Base-by-base conservation (phyloP, 176 grass and related monocot species). In the Zoysia pacifica region DNA sequence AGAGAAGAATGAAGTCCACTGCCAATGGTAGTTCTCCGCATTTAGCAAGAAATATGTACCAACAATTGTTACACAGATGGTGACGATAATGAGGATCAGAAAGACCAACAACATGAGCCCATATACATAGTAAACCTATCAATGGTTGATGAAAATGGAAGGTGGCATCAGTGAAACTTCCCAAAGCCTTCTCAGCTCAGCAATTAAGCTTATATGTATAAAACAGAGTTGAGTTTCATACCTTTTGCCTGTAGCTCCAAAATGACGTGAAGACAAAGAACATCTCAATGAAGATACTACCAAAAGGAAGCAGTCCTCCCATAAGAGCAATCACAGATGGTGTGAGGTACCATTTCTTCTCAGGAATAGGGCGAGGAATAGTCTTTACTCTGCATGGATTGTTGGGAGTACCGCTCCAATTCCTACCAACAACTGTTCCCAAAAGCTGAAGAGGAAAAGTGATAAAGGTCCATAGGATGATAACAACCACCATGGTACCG, bases 281-380 rank as follows among this genome's bases (percentile, higher is more conserved):
- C 94, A 97, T 97, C 87, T 97, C 94, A 66, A 97, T 97, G 66
- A 97, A 97, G 73, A 97, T 97, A 69, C 89, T 97, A 36, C 91
- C 94, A 3, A 97, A 97, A 81, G 94, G 94, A 81, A 97, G 89
- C 76, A 97, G 65, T 46, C 94, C 94, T 79, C 89, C 94, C 94
- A 97, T 94, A 14, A 94, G 86, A 14, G 94, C 90, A 73, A 97
- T 86, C 19, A 97, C 83, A 72, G 87, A 88, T 67, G 94, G 94
- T 9, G 87, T 94, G 73, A 97, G 85, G 70, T 97, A 94, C 94
- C 94, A 97, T 82, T 94, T 97, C 77, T 94, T 94, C 70, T 97
- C 91, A 84, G 91, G 94, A 60, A 97, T 97, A 65, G 91, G 89
- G 4, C 94, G 85, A 51, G 91, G 94, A 83, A 97, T 97, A 48